Percentiles rank a stretch among this genome's conserved stretches.
Conservation (phyloP, 2,329 filamentous ascomycete genomes). For the Pyricularia grisea region DNA sequence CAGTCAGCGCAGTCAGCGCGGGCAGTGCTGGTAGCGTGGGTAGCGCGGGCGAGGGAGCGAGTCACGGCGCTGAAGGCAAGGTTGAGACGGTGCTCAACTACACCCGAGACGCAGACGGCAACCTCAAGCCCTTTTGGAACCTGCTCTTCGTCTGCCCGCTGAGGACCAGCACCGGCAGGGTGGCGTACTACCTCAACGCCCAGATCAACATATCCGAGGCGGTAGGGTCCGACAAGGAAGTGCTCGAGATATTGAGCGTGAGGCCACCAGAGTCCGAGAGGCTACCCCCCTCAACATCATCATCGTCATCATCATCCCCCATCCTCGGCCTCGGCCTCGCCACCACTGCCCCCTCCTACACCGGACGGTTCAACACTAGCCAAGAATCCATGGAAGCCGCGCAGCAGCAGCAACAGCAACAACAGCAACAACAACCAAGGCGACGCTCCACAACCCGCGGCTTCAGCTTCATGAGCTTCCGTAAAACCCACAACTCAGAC, state of each 20-base stretch:
- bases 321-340: not conserved
- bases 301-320: not conserved
- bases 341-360: not conserved
- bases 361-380: not conserved
- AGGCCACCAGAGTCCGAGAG: not conserved
- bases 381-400: not conserved
- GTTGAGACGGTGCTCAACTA: conserved; percentile 38
- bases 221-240: conserved; percentile 37
- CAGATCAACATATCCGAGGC: conserved; percentile 49
- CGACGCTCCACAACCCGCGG: conserved; percentile 2
- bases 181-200: conserved; percentile 43
- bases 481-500: not conserved
- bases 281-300: not conserved
- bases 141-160: conserved; percentile 44
- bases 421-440: not conserved
- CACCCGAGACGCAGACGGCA: conserved; percentile 27
- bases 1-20: conserved; percentile 15
- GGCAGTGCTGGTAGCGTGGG: too few relatives aligned
- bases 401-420: not conserved
- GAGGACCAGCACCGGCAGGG: conserved; percentile 33
- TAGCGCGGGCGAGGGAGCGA: not conserved
- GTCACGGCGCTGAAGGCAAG: conserved; percentile 19
- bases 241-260: conserved; percentile 33
- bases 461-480: conserved; percentile 4
- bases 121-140: conserved; percentile 40